phyloP scores from a whole-genome alignment of 139 green algal genomes.

The Tetraselmis striata region DNA sequence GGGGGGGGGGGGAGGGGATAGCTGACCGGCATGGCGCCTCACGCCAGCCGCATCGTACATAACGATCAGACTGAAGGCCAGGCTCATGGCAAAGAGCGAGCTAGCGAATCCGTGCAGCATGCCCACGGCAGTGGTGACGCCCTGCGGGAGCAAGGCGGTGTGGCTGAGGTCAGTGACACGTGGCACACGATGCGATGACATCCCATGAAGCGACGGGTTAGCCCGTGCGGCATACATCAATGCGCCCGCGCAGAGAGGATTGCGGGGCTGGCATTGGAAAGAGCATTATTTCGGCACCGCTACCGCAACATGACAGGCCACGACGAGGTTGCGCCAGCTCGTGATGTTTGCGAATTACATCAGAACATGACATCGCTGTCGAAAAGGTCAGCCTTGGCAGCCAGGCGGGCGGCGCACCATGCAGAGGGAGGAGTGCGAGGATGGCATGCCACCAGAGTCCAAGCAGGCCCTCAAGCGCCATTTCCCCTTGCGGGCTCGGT shows the following conservation, averaged over 20 bases:
- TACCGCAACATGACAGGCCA: too few species aligned
- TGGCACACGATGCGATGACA: too few species aligned
- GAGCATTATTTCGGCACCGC: too few species aligned
- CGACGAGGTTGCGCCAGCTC: too few species aligned
- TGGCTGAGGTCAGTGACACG: background rate
- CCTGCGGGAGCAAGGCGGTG: slow-evolving; percentile 30
- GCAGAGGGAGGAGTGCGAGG: slow-evolving; percentile 89
- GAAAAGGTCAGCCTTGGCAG: too few species aligned
- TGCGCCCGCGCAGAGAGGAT: too few species aligned
- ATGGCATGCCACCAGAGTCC: slow-evolving; percentile 94
- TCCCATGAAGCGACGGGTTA: too few species aligned
- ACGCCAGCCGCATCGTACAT: slow-evolving; percentile 99
- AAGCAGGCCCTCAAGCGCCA: slow-evolving; percentile 75
- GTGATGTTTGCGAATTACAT: too few species aligned
- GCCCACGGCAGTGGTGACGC: slow-evolving; percentile 82
- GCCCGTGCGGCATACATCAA: too few species aligned
- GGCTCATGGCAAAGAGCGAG: slow-evolving; percentile 75
- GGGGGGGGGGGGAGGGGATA: background rate
- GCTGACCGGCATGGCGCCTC: slow-evolving; percentile 78
- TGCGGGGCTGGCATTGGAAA: too few species aligned
- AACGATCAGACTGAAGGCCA: slow-evolving; percentile 90
- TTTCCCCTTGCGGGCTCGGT: slow-evolving; percentile 68
- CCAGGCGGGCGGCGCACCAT: slow-evolving; percentile 37
- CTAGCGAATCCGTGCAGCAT: slow-evolving; percentile 74
- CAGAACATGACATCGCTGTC: too few species aligned